phyloP scores from a whole-genome alignment of 2,329 filamentous ascomycete species.

The Clarireedia sp. region DNA sequence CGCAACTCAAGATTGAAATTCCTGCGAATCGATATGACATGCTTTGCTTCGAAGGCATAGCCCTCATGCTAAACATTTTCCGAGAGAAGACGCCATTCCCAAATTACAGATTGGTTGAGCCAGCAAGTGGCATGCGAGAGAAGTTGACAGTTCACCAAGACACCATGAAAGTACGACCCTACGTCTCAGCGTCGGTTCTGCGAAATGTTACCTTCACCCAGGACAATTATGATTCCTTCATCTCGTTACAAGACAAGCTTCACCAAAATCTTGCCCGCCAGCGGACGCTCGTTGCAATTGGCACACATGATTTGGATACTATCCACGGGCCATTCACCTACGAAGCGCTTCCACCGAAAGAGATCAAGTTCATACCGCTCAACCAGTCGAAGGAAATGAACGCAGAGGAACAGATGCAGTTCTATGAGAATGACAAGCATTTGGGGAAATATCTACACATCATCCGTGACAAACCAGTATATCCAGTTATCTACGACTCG shows the following conservation, averaged over 20 bases:
- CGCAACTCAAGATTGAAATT: slow-evolving; percentile 96
- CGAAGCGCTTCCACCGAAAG: slow-evolving; percentile 81
- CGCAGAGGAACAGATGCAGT: slow-evolving; percentile 80
- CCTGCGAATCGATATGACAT: slow-evolving; percentile 92
- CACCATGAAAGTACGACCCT: slow-evolving; percentile 73
- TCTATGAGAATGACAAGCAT: slow-evolving; percentile 93
- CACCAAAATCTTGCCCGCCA: slow-evolving; percentile 93
- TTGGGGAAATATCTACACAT: slow-evolving; percentile 87
- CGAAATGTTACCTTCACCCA: slow-evolving; percentile 87
- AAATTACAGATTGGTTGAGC: slow-evolving; percentile 68
- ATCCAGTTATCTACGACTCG: slow-evolving; percentile 91
- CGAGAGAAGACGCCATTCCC: slow-evolving; percentile 66
- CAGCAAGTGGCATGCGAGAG: slow-evolving; percentile 65
- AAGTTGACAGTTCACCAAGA: slow-evolving; percentile 71
- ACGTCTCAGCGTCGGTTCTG: slow-evolving; percentile 82
- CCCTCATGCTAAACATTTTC: slow-evolving; percentile 94
- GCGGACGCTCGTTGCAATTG: slow-evolving; percentile 89
- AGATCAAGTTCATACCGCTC: slow-evolving; percentile 83
- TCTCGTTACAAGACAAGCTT: slow-evolving; percentile 92
- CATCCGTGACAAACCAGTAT: slow-evolving; percentile 85
- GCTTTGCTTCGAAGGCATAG: slow-evolving; percentile 95
- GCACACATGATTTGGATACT: slow-evolving; percentile 92
- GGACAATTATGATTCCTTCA: slow-evolving; percentile 93
- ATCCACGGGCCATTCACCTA: slow-evolving; percentile 94
- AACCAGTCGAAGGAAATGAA: slow-evolving; percentile 90